These are phyloP conservation scores for Leishmania tarentolae DNA, from an alignment of 208 protist genomes.

Conservation along the genomic window DNA sequence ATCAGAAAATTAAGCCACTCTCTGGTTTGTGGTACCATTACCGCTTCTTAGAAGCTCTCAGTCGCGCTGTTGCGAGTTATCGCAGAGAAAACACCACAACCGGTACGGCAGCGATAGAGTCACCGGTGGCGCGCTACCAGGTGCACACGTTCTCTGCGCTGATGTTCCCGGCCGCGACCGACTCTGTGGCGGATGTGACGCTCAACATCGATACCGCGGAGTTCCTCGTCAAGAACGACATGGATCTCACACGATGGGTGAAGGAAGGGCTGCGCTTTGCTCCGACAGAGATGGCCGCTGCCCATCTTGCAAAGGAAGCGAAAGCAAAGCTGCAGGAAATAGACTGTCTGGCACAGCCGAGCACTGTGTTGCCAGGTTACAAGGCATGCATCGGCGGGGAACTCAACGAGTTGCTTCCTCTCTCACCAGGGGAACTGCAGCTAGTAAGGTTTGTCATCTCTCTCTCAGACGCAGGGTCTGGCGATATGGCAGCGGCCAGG, in stretches of 20 bases:
- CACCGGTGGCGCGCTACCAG: constrained; percentile 11
- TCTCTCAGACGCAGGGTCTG: background rate
- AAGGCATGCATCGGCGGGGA: constrained; percentile 7
- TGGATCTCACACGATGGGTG: constrained; percentile 71
- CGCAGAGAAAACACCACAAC: background rate
- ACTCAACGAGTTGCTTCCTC: constrained; percentile 22
- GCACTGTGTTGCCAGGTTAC: constrained; percentile 18
- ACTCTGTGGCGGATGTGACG: constrained; percentile 22
- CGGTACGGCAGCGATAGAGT: background rate
- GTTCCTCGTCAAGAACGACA: constrained; percentile 66
- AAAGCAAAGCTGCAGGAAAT: background rate
- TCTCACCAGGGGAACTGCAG: constrained; percentile 21
- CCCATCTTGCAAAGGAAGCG: constrained; percentile 13
- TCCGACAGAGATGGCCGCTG: constrained; percentile 29
- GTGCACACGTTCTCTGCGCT: constrained; percentile 56
- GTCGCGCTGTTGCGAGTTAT: background rate
- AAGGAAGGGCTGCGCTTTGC: constrained; percentile 50
- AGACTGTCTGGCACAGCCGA: constrained; percentile 6
- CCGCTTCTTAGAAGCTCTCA: constrained; percentile 25
- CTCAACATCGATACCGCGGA: constrained; percentile 51
- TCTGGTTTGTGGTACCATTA: background rate
- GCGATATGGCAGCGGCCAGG: background rate
- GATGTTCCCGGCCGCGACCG: constrained; percentile 43
- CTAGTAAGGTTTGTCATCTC: constrained; percentile 30
- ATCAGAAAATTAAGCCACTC: background rate